Evolutionary conservation across 345 rosid species (phyloP).

Genomic region (Raphanus raphanistrum): DNA sequence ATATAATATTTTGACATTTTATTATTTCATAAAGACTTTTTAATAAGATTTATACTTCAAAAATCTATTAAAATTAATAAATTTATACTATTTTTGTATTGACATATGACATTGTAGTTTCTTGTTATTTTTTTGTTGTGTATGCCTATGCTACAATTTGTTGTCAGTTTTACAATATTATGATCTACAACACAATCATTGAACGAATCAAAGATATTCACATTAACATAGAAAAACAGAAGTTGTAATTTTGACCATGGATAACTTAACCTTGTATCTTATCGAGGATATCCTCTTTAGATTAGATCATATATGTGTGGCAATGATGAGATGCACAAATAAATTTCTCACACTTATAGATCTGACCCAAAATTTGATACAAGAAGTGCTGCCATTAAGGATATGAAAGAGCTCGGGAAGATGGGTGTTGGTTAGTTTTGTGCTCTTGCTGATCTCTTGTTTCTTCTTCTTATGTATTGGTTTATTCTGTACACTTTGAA

Average conservation of each 20-base stretch:
- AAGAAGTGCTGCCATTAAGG: conserved; percentile 28
- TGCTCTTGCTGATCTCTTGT: conserved; percentile 64
- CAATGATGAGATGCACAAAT: background rate
- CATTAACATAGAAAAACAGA: background rate
- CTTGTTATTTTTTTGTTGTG: too few relatives aligned
- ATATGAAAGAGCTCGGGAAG: conserved; percentile 68
- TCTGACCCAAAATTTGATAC: background rate
- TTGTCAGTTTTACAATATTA: too few relatives aligned
- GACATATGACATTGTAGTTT: too few relatives aligned
- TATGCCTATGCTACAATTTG: too few relatives aligned
- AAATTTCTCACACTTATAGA: background rate
- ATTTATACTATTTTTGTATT: too few relatives aligned
- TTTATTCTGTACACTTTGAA: conserved; percentile 51
- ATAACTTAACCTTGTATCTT: too few relatives aligned
- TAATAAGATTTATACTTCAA: too few relatives aligned
- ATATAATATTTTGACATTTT: too few relatives aligned
- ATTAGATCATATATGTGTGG: too few relatives aligned
- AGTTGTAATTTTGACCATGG: background rate
- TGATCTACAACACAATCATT: background rate
- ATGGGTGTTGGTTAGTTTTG: conserved; percentile 74
- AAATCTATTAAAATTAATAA: too few relatives aligned
- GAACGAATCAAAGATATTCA: background rate
- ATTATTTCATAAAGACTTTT: too few relatives aligned
- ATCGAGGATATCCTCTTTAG: too few relatives aligned
- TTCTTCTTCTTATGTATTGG: conserved; percentile 74